These are phyloP conservation scores for Chlorociboria aeruginascens DNA, from an alignment of 495 filamentous ascomycete genomes.

Conservation along the genomic window DNA sequence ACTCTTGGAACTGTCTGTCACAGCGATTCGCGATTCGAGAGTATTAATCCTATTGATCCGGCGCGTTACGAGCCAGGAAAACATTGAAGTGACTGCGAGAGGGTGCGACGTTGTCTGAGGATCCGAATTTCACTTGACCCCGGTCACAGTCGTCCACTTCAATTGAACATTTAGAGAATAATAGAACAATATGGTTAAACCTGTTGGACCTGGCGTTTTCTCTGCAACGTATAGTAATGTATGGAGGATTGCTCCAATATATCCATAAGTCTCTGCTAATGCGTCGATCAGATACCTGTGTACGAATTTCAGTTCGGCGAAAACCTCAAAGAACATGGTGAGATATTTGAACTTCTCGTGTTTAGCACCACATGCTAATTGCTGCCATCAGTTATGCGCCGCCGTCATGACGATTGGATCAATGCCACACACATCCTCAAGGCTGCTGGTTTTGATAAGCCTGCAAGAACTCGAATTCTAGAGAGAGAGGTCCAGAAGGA, in stretches of 20 bases:
- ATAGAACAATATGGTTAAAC: constrained; percentile 17
- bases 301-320: constrained; percentile 74
- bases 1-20: too few species aligned
- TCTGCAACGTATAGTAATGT: constrained; percentile 93
- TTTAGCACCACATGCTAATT: constrained; percentile 21
- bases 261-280: neutral
- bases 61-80: too few species aligned
- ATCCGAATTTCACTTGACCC: too few species aligned
- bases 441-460: constrained; percentile 59
- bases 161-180: neutral
- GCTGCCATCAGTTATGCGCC: constrained; percentile 56
- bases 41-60: too few species aligned
- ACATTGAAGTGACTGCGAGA: too few species aligned
- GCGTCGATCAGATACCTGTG: constrained; percentile 58
- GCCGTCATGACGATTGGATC: constrained; percentile 78
- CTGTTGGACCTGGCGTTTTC: constrained; percentile 39
- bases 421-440: constrained; percentile 96
- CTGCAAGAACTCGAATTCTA: constrained; percentile 82
- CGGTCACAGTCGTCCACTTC: neutral
- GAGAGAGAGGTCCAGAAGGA: constrained; percentile 97
- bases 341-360: neutral
- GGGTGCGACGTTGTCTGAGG: too few species aligned
- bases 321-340: constrained; percentile 50
- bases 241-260: constrained; percentile 12
- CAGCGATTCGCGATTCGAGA: too few species aligned